These are phyloP conservation scores for Apiospora sp. DNA, from an alignment of 2,329 filamentous ascomycete genomes.

Conservation along the genomic window DNA sequence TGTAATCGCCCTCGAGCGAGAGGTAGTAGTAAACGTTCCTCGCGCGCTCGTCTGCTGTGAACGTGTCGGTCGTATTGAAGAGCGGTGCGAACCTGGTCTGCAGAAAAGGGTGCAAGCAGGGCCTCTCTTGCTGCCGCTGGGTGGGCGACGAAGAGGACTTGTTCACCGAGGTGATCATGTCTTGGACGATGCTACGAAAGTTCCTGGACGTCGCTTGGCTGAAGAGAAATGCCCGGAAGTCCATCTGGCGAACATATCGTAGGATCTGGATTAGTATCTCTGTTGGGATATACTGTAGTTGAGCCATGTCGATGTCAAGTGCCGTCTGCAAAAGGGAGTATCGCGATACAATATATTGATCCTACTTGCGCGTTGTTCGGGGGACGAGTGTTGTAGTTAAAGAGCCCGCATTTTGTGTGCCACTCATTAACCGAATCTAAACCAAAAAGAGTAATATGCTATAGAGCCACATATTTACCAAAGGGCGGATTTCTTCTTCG, in stretches of 20 bases:
- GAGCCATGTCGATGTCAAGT: slow-evolving; percentile 26
- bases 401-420: slow-evolving; percentile 3
- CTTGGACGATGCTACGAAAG: slow-evolving; percentile 28
- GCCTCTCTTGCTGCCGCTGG: background rate
- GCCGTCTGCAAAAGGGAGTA: background rate
- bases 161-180: background rate
- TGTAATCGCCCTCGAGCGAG: slow-evolving; percentile 33
- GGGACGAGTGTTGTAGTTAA: background rate
- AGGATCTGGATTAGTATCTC: slow-evolving; percentile 30
- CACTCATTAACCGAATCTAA: slow-evolving; percentile 14
- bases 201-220: slow-evolving; percentile 27
- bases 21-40: slow-evolving; percentile 27
- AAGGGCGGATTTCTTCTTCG: background rate
- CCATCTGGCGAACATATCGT: slow-evolving; percentile 26
- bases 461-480: background rate
- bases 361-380: background rate
- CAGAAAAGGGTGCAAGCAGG: slow-evolving; percentile 30
- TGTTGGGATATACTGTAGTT: slow-evolving; percentile 27
- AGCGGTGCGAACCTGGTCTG: slow-evolving; percentile 30
- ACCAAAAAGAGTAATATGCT: slow-evolving; percentile 4
- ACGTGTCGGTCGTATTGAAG: slow-evolving; percentile 33
- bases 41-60: slow-evolving; percentile 30
- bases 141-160: background rate
- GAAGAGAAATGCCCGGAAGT: slow-evolving; percentile 29
- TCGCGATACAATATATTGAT: background rate